Evolutionary conservation across 2,329 filamentous ascomycete genomes (phyloP), one percentile per base, ranked within the genome.

Genomic region (Capronia epimyces): DNA sequence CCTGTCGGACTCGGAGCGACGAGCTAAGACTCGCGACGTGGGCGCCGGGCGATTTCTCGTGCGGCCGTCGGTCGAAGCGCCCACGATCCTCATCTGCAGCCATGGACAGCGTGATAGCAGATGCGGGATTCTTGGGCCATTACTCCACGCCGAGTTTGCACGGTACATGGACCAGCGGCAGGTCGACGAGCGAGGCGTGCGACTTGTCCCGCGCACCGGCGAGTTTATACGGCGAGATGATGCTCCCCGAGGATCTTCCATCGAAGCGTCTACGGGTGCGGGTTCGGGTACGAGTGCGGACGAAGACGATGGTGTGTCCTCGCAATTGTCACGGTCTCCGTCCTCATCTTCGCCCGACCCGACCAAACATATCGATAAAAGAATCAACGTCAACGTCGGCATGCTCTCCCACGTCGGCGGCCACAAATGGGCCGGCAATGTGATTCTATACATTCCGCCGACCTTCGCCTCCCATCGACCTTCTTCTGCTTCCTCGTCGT

Each of bases 361-460:
- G 15, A 10, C 31, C 34, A 22, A 9, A 31, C 15, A 13, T 15
- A 18, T 10, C 41, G 25, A 25, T 27, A 25, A 16, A 24, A 36
- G 37, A 12, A 27, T 37, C 43, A 43, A 59, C 55, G 45, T 68
- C 9, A 69, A 73, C 53, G 59, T 74, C 47, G 71, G 67, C 3
- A 59, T 67, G 42, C 71, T 95, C 60, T 90, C 83, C 53, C 90
- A 96, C 65, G 87, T 95, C 3, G 90, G 91, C 27, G 91, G 90
- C 0, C 90, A 96, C 74, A 95, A 95, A 73, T 96, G 91, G 72
- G 84, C 84, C 42, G 90, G 90, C 22, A 96, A 96, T 64, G 81
- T 95, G 58, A 83, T 96, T 72, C 73, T 96, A 1, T 96, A 96
- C 67, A 79, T 62, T 9, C 61, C 61, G 4, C 56, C 55, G 16